A percentile compares a stretch with the other conserved stretches of the same genome.
Evolutionary conservation across 2,329 filamentous ascomycete species (phyloP).

Genomic region (Penicillium expansum): DNA sequence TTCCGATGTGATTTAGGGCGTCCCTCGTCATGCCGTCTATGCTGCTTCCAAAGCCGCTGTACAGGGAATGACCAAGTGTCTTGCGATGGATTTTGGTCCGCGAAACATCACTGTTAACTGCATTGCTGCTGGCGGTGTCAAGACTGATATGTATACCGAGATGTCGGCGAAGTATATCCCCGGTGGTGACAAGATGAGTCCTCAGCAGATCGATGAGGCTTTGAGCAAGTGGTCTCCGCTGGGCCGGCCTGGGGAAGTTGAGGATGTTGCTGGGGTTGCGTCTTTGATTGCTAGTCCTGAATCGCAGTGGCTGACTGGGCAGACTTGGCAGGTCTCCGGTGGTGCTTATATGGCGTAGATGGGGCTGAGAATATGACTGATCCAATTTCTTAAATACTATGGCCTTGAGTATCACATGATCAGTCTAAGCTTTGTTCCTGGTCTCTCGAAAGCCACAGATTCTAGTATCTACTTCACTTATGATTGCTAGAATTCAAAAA

Average conservation of each 20-base stretch:
- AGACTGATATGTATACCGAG: conserved; percentile 25
- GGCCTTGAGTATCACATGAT: neutral
- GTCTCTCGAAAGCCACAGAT: neutral
- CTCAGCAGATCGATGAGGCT: conserved; percentile 17
- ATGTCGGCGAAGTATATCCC: conserved; percentile 22
- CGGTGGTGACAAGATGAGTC: conserved; percentile 19
- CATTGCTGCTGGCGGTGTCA: conserved; percentile 24
- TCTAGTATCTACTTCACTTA: neutral
- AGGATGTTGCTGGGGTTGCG: conserved; percentile 22
- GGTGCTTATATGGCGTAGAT: conserved; percentile 21
- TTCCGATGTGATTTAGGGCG: conserved; percentile 13
- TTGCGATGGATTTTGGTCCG: conserved; percentile 22
- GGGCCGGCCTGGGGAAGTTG: conserved; percentile 18
- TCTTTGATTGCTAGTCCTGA: conserved; percentile 24
- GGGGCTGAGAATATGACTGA: neutral
- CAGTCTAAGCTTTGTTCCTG: neutral
- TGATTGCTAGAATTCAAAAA: too few species aligned
- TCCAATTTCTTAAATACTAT: neutral
- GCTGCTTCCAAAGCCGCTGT: conserved; percentile 24
- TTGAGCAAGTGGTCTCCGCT: conserved; percentile 25
- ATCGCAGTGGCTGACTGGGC: conserved; percentile 26
- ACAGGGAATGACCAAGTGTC: conserved; percentile 25
- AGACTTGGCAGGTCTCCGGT: conserved; percentile 24
- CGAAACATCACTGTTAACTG: conserved; percentile 25
- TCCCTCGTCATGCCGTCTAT: conserved; percentile 21